A percentile compares a stretch with the other conserved stretches of the same genome.
phyloP scores from a whole-genome alignment of 202 grass and related monocot genomes.

The Tripidium arundinaceum region DNA sequence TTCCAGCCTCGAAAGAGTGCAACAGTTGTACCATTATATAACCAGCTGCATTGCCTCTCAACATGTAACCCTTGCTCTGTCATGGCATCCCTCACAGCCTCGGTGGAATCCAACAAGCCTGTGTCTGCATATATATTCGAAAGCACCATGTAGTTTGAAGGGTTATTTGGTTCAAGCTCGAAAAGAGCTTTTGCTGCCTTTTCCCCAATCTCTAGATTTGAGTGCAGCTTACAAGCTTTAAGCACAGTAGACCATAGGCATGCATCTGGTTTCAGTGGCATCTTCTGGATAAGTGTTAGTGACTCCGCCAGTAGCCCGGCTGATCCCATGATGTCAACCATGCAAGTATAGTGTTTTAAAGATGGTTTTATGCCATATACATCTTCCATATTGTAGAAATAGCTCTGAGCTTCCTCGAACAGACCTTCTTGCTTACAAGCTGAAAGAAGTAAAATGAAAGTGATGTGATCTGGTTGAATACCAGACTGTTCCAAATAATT shows the following conservation, averaged over 20 bases:
- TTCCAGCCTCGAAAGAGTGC: conserved; percentile 57
- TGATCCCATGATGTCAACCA: conserved; percentile 65
- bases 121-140: conserved; percentile 57
- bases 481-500: conserved; percentile 37
- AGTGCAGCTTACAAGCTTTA: conserved; percentile 62
- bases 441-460: conserved; percentile 66
- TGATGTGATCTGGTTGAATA: conserved; percentile 46
- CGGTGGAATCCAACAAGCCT: conserved; percentile 52
- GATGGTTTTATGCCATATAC: conserved; percentile 54
- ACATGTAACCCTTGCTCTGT: conserved; percentile 44
- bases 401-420: conserved; percentile 42
- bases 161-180: conserved; percentile 61
- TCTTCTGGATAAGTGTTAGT: conserved; percentile 51
- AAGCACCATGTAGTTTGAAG: conserved; percentile 57
- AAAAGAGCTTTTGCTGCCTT: conserved; percentile 60
- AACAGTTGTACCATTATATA: conserved; percentile 37
- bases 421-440: conserved; percentile 65
- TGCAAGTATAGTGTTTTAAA: conserved; percentile 64
- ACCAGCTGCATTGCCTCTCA: conserved; percentile 44
- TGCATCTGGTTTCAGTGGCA: conserved; percentile 60
- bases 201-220: conserved; percentile 56
- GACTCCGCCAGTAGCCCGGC: conserved; percentile 54
- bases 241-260: conserved; percentile 69
- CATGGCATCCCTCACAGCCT: conserved; percentile 48
- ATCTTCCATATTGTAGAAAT: conserved; percentile 61